Evolutionary conservation across 768 basidiomycete genomes (phyloP).

Genomic region (Tricholoma hemisulphureum): DNA sequence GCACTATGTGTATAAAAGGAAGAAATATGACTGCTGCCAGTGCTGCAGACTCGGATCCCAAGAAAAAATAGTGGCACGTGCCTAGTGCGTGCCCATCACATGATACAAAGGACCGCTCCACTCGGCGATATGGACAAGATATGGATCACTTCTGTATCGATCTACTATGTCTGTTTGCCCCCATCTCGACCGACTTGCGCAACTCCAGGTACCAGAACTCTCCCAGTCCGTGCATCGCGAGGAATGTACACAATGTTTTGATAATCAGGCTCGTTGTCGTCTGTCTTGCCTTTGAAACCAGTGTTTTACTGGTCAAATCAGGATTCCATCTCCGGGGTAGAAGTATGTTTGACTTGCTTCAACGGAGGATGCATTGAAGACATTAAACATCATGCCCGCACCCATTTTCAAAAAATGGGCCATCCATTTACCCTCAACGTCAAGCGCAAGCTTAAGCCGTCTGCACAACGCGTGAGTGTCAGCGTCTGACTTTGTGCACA

Average conservation of each 20-base stretch:
- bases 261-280: conserved; percentile 65
- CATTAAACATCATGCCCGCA: conserved; percentile 67
- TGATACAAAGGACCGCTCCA: neutral
- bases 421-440: conserved; percentile 83
- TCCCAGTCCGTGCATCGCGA: conserved; percentile 81
- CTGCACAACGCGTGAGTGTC: conserved; percentile 59
- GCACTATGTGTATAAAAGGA: neutral
- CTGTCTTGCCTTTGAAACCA: neutral
- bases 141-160: neutral
- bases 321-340: conserved; percentile 75
- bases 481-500: neutral
- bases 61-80: conserved; percentile 1
- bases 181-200: conserved; percentile 51
- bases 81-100: neutral
- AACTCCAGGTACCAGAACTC: conserved; percentile 54
- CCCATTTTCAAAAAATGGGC: conserved; percentile 68
- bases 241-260: conserved; percentile 98
- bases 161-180: conserved; percentile 43
- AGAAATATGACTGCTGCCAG: conserved; percentile 1
- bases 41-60: neutral
- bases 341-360: conserved; percentile 91
- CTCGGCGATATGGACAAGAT: too few relatives aligned
- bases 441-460: conserved; percentile 66
- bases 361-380: conserved; percentile 81
- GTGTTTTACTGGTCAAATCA: conserved; percentile 27